Conservation (phyloP, 306 rosid genomes). For the Erythrophleum fordii region DNA sequence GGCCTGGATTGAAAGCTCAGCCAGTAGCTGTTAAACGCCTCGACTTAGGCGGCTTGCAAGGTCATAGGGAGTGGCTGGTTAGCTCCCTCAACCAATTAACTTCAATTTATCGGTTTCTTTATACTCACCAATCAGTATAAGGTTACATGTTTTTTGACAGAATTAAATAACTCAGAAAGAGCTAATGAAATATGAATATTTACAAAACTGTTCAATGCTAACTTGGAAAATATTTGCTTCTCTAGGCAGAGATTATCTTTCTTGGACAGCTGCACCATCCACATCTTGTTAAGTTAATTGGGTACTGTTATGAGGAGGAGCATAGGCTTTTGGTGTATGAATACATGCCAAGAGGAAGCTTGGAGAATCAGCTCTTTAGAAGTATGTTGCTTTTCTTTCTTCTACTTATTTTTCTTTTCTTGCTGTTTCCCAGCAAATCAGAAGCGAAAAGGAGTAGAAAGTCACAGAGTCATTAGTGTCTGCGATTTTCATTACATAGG, state of each 20-base stretch:
- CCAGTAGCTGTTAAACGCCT: constrained; percentile 80
- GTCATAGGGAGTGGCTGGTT: constrained; percentile 95
- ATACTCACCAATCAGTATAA: constrained; percentile 9
- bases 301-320: constrained; percentile 77
- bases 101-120: neutral
- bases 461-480: neutral
- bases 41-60: constrained; percentile 84
- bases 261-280: constrained; percentile 86
- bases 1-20: constrained; percentile 71
- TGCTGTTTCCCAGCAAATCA: neutral
- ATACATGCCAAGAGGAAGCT: constrained; percentile 76
- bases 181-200: neutral
- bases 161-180: neutral
- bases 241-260: constrained; percentile 76
- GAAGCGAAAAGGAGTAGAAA: neutral
- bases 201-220: neutral
- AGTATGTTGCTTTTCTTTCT: constrained; percentile 51
- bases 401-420: neutral
- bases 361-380: constrained; percentile 72
- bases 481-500: too few relatives aligned
- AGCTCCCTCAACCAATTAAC: constrained; percentile 24
- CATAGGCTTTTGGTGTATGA: constrained; percentile 82
- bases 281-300: constrained; percentile 77
- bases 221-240: constrained; percentile 20
- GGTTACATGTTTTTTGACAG: neutral